phyloP scores from a whole-genome alignment of 139 green algal genomes.

The Deuterostichococcus epilithicus region DNA sequence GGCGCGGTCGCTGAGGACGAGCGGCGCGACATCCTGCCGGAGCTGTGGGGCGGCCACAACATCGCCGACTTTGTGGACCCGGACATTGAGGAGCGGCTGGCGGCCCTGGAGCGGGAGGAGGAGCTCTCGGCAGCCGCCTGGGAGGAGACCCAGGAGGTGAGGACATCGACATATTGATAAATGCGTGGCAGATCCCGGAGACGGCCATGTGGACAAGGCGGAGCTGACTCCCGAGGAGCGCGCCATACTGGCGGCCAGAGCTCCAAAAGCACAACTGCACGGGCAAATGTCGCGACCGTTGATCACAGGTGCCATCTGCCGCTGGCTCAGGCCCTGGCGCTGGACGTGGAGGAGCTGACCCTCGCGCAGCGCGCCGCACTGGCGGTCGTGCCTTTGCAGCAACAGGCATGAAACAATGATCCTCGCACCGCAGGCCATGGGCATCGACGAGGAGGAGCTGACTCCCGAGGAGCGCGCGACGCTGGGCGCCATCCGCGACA shows the following conservation, averaged over 20 bases:
- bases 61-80: constrained; percentile 95
- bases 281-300: no score
- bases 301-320: no score
- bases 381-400: no score
- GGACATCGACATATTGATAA: not conserved
- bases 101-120: constrained; percentile 91
- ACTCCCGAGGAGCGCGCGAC: constrained; percentile 65
- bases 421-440: no score
- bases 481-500: constrained; percentile 66
- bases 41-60: constrained; percentile 97
- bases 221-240: not conserved
- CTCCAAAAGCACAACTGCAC: no score
- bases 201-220: not conserved
- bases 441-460: constrained; percentile 61
- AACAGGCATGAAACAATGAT: no score
- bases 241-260: no score
- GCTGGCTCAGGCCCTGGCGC: no score
- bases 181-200: not conserved
- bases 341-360: no score
- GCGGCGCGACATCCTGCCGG: constrained; percentile 96
- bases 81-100: constrained; percentile 93
- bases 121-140: constrained; percentile 47
- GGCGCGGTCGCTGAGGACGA: constrained; percentile 73
- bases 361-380: no score
- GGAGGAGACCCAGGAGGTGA: constrained; percentile 1